Evolutionary conservation across 164 flowering plant genomes (phyloP), one percentile per base, ranked within the genome.

Genomic region (Aristolochia contorta): DNA sequence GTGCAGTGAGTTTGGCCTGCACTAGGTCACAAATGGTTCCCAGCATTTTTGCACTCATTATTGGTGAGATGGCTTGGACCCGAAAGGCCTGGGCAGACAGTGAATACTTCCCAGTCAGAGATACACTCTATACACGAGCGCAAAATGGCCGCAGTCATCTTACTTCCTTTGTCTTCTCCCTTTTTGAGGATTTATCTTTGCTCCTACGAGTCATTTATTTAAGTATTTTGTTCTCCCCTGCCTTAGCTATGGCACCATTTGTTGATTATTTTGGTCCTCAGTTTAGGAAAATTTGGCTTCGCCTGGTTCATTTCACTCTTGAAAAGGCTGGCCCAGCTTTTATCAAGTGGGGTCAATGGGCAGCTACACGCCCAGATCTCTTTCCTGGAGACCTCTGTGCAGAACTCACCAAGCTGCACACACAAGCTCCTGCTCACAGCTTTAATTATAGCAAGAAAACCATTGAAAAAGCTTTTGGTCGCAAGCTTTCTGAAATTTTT

Each of bases 261-360:
- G 85, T 80, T 1, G 87, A 84, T 67, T 58, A 30, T 60, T 77
- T 76, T 62, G 89, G 93, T 54, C 71, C 67, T 54, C 51, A 65
- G 54, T 86, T 71, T 60, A 76, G 91, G 68, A 82, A 71, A 65
- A 20, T 65, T 20, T 86, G 91, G 93, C 93, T 89, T 69, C 77
- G 62, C 56, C 65, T 84, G 70, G 84, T 89, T 47, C 96, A 65
- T 67, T 73, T 48, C 6, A 78, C 93, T 8, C 75, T 89, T 18
- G 96, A 89, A 69, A 72, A 16, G 49, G 91, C 91, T 16, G 96
- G 96, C 59, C 93, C 93, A 16, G 96, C 93, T 54, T 89, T 89
- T 68, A 89, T 89, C 48, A 89, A 89, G 69, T 89, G 93, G 96
- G 96, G 93, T 32, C 96, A 86, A 52, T 89, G 96, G 96, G 96